phyloP scores from a whole-genome alignment of 1,284 basidiomycete genomes.

The Irpex rosettiformis region DNA sequence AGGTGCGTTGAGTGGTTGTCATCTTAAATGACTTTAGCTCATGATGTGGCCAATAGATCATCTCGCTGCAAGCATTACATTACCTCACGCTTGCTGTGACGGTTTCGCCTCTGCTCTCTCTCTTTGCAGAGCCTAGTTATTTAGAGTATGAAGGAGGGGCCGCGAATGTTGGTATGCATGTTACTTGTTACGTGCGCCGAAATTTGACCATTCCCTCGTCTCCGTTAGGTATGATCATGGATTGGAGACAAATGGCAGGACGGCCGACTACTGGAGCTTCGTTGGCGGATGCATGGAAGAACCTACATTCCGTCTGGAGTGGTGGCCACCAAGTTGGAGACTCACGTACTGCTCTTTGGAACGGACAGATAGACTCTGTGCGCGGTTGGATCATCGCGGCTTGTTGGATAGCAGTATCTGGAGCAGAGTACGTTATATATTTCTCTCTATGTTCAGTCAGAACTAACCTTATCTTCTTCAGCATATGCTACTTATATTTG shows the following conservation, averaged over 20 bases:
- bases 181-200: neutral
- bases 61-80: slow-evolving; percentile 89
- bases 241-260: slow-evolving; percentile 95
- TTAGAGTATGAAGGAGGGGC: slow-evolving; percentile 86
- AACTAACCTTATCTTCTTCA: slow-evolving; percentile 30
- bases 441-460: slow-evolving; percentile 4
- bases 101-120: slow-evolving; percentile 74
- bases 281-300: slow-evolving; percentile 61
- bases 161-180: slow-evolving; percentile 66
- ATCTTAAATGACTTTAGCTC: neutral
- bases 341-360: slow-evolving; percentile 48
- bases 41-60: slow-evolving; percentile 54
- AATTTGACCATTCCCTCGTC: neutral
- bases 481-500: slow-evolving; percentile 84
- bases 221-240: slow-evolving; percentile 81
- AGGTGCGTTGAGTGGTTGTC: slow-evolving; percentile 9
- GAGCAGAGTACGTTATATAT: slow-evolving; percentile 63
- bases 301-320: slow-evolving; percentile 56
- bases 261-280: slow-evolving; percentile 66
- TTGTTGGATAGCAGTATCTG: slow-evolving; percentile 79
- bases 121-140: slow-evolving; percentile 73
- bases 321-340: slow-evolving; percentile 68
- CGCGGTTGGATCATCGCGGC: slow-evolving; percentile 86
- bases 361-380: slow-evolving; percentile 63
- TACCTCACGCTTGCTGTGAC: slow-evolving; percentile 85